A percentile compares a stretch with the other conserved stretches of the same genome.
phyloP scores from a whole-genome alignment of 345 rosid species.

The Stellera chamaejasme region DNA sequence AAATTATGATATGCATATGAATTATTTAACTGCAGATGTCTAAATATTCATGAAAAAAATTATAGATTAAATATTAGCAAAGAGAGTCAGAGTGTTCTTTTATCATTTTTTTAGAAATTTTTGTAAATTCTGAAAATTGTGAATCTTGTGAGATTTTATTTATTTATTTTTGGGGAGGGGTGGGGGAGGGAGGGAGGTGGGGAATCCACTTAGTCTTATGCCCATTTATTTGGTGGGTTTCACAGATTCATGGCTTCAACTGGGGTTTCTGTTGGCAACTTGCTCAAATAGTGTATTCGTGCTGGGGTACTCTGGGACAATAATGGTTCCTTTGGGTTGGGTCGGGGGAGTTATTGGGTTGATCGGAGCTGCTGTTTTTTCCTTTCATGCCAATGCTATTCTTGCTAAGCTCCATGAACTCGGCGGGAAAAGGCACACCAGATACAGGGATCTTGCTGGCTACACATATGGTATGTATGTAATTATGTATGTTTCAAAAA shows the following conservation, averaged over 20 bases:
- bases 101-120: no score
- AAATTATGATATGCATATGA: no score
- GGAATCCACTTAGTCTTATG: no score
- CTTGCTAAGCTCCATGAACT: slow-evolving; percentile 79
- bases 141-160: no score
- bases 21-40: no score
- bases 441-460: slow-evolving; percentile 91
- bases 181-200: no score
- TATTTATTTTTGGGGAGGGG: no score
- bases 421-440: slow-evolving; percentile 86
- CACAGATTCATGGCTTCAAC: slow-evolving; percentile 94
- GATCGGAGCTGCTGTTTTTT: slow-evolving; percentile 52
- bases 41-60: no score
- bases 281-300: slow-evolving; percentile 90
- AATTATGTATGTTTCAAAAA: not conserved
- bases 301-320: slow-evolving; percentile 80
- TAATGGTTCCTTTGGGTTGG: slow-evolving; percentile 96
- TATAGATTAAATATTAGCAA: no score
- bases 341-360: slow-evolving; percentile 62
- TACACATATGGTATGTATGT: slow-evolving; percentile 49
- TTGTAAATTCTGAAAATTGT: no score
- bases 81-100: no score
- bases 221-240: slow-evolving; percentile 13
- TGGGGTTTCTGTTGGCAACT: slow-evolving; percentile 69
- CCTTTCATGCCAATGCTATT: slow-evolving; percentile 71